Evolutionary conservation across 495 filamentous ascomycete genomes (phyloP), one percentile per base, ranked within the genome.

Genomic region (Arthonia radiata): DNA sequence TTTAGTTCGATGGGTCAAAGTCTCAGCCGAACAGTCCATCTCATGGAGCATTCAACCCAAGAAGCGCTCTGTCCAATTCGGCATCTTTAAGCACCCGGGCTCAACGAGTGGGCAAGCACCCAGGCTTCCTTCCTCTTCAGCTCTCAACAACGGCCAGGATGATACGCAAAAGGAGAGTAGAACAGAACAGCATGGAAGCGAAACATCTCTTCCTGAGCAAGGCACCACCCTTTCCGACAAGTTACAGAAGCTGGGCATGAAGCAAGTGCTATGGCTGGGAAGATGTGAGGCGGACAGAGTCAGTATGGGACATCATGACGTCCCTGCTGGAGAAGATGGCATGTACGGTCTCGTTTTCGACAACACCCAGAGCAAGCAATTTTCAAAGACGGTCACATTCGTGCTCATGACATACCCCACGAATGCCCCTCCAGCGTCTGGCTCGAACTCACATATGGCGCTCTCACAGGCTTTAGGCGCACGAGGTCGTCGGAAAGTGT

Each of bases 301-400:
- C n/a, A 70, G 78, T 7, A 73, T 80, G 43, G 86, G 86, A 1
- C 86, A 72, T 10, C 78, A 79, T 46, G 68, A 89, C 43, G 79
- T 93, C 10, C 47, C 53, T 3, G 38, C 47, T 21, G 61, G 58
- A 9, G 66, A 77, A 28, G 77, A 74, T 2, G 86, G 82, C 31
- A 93, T 92, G 67, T 97, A 89, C 47, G 86, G 79, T 17, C 57
- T 97, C 29, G 77, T 94, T 15, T 92, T 97, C 43, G 86, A 97
- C 59, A 97, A 97, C 43, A 97, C 89, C 17, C 94, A 94, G 46
- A 89, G 82, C 26, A 94, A 92, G 52, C 73, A 81, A 42, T 67
- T 79, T 22, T 79, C 81, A 27, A 97, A 97, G 50, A 90, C 74
- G 21, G 77, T 76, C 8, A 94, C 83, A 12, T 75, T 94, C 35